Percentiles rank a stretch among this genome's conserved stretches.
Conservation (phyloP, 139 green algal genomes). For the Haematococcus sp. region DNA sequence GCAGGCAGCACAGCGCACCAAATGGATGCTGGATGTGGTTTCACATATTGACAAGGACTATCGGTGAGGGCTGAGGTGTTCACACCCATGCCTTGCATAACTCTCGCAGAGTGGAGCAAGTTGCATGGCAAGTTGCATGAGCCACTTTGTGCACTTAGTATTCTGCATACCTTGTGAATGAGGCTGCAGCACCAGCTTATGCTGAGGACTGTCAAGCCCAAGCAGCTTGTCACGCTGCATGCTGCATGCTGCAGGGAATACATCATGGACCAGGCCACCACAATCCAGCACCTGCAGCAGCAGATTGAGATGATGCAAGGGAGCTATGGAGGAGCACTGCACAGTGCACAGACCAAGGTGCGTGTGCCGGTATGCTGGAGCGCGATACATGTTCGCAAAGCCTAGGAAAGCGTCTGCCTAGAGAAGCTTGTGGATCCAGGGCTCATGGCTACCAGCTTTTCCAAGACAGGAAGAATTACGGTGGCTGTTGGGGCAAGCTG, state of each 20-base stretch:
- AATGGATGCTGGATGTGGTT: conserved; percentile 41
- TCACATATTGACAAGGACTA: conserved; percentile 32
- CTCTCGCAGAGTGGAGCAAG: neutral
- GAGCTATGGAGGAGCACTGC: neutral
- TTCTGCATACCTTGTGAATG: neutral
- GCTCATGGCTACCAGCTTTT: too few species aligned
- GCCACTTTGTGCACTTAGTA: neutral
- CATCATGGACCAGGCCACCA: conserved; percentile 22
- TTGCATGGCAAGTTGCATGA: too few species aligned
- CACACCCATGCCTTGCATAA: neutral
- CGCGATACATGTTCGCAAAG: too few species aligned
- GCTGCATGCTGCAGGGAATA: conserved; percentile 14
- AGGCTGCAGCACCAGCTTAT: too few species aligned
- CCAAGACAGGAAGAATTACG: too few species aligned
- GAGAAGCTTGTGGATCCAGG: too few species aligned
- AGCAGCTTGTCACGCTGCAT: too few species aligned
- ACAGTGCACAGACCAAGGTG: conserved; percentile 1
- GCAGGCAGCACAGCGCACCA: conserved; percentile 30
- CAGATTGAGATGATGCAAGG: conserved; percentile 10
- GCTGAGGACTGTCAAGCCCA: too few species aligned
- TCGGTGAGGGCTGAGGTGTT: conserved; percentile 1
- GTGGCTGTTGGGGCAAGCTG: too few species aligned
- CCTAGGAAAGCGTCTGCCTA: too few species aligned
- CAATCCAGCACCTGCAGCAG: conserved; percentile 15
- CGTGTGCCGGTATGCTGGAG: neutral